Evolutionary conservation across 2,329 filamentous ascomycete genomes (phyloP), one percentile per base, ranked within the genome.

Genomic region (Amylocarpus encephaloides): DNA sequence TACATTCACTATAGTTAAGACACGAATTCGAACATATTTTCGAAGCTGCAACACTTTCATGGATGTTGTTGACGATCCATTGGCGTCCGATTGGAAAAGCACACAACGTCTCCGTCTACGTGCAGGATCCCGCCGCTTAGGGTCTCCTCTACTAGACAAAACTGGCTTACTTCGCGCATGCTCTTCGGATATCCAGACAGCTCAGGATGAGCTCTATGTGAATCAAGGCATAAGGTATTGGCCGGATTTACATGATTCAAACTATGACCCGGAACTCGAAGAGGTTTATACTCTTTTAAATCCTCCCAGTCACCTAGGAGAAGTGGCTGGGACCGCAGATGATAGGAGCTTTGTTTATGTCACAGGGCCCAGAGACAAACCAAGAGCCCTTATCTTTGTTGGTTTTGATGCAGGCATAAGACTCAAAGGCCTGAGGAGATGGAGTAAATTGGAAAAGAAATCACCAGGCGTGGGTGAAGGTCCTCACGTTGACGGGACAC

Each of bases 51-150:
- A 70, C 18, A 71, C 80, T 0, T 85, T 80, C 58, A 48, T 85
- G 5, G 82, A 86, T 56, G 62, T 86, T 0, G 74, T 83, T 5
- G 72, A 82, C 53, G 73, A 78, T 53, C 66, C 73, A 2, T 43
- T 63, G 2, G 69, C 66, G 49, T 69, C 64, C 30, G 57, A 64
- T 16, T 60, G 64, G 12, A 65, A 64, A 40, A 53, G 59, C 2
- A 60, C 63, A 3, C 67, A 67, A 45, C 53, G 69, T 15, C 65
- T 80, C 11, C 71, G 75, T 4, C 66, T 86, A 4, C 71, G 76
- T 22, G 67, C 77, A 9, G 73, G 74, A 2, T 69, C 72, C 29
- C 68, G 77, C 36, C 67, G 63, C 13, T 56, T 66, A 6, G 66
- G 66, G 19, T 64, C 70, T 9, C 54, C 61, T n/a, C 54, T 61